phyloP scores from a whole-genome alignment of 768 basidiomycete genomes.

The Flagelloscypha sp. region DNA sequence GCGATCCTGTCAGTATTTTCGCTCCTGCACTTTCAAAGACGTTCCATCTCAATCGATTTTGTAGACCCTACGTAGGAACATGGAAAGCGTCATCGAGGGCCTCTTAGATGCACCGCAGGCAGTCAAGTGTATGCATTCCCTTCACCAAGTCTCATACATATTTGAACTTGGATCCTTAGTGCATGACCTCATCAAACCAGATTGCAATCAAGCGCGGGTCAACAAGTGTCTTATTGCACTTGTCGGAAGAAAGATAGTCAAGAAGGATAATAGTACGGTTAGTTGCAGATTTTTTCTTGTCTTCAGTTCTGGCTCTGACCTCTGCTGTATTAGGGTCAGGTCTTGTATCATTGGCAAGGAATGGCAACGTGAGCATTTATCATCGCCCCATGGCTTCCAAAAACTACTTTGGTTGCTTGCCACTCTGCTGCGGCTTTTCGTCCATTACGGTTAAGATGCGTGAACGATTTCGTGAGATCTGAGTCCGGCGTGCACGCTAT shows the following conservation, averaged over 20 bases:
- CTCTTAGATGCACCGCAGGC: conserved; percentile 62
- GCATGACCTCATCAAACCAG: conserved; percentile 63
- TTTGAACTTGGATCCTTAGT: conserved; percentile 36
- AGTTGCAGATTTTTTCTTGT: conserved; percentile 16
- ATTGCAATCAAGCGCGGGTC: conserved; percentile 82
- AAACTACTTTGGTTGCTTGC: too few relatives aligned
- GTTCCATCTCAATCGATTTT: conserved; percentile 2
- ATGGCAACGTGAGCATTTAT: too few relatives aligned
- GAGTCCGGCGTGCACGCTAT: too few relatives aligned
- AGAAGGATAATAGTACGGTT: conserved; percentile 62
- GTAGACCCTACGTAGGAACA: conserved; percentile 64
- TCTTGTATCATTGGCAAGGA: conserved; percentile 67
- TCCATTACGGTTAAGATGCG: too few relatives aligned
- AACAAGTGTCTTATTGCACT: conserved; percentile 92
- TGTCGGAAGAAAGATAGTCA: conserved; percentile 78
- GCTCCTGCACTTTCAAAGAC: background rate
- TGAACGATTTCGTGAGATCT: too few relatives aligned
- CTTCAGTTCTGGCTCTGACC: background rate
- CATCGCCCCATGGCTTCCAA: too few relatives aligned
- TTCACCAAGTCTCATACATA: background rate
- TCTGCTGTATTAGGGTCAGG: conserved; percentile 41
- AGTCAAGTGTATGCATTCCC: conserved; percentile 47
- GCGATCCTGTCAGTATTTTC: conserved; percentile 60
- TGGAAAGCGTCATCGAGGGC: conserved; percentile 73
- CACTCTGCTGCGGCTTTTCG: too few relatives aligned